phyloP scores from a whole-genome alignment of 805 yeast genomes.

The Ascoidea rubescens region DNA sequence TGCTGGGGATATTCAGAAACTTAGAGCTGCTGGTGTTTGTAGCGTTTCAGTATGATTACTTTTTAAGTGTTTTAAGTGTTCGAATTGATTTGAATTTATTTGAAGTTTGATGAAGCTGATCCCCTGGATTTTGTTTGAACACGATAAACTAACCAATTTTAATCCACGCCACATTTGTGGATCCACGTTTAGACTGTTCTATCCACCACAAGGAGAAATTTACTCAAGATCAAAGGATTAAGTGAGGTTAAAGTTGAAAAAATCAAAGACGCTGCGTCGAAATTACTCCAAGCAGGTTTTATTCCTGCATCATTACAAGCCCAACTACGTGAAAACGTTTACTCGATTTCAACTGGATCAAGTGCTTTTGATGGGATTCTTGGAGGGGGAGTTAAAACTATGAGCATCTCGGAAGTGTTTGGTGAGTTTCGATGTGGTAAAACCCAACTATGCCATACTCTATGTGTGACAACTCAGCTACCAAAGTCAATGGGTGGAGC shows the following conservation, averaged over 20 bases:
- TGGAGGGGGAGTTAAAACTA: slow-evolving; percentile 69
- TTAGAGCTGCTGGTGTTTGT: slow-evolving; percentile 53
- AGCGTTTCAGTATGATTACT: slow-evolving; percentile 40
- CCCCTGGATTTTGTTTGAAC: no score
- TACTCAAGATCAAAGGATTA: slow-evolving; percentile 54
- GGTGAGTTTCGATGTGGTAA: slow-evolving; percentile 77
- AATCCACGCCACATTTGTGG: no score
- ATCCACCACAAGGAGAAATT: slow-evolving; percentile 49
- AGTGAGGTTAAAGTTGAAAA: slow-evolving; percentile 70
- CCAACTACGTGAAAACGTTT: slow-evolving; percentile 47
- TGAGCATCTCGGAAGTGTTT: slow-evolving; percentile 66
- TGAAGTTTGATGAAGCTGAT: no score
- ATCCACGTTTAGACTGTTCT: slow-evolving; percentile 25
- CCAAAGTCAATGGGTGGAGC: slow-evolving; percentile 67
- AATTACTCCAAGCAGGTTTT: slow-evolving; percentile 50
- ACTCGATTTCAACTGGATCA: slow-evolving; percentile 56
- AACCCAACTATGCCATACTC: slow-evolving; percentile 69
- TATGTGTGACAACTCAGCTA: slow-evolving; percentile 63
- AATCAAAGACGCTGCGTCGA: slow-evolving; percentile 60
- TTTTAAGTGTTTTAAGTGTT: background rate
- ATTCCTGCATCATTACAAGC: slow-evolving; percentile 64
- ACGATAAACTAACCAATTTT: no score
- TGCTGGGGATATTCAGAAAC: slow-evolving; percentile 54
- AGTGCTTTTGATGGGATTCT: slow-evolving; percentile 52
- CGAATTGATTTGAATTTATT: no score